Evolutionary conservation across 2,329 filamentous ascomycete genomes (phyloP).

Genomic region (Phyllachora maydis): DNA sequence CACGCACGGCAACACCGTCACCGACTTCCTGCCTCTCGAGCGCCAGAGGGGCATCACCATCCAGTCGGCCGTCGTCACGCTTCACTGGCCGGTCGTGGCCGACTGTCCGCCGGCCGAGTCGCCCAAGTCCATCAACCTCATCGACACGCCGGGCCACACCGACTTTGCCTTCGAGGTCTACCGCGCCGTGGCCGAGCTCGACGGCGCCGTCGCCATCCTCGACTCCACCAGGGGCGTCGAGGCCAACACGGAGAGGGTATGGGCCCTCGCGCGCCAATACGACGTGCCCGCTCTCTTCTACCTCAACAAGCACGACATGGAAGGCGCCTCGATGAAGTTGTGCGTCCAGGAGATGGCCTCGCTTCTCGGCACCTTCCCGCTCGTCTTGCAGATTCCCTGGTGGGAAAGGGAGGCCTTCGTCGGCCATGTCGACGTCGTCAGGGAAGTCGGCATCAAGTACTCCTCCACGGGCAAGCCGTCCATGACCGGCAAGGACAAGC

Average conservation of each 20-base stretch:
- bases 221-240: slow-evolving; percentile 41
- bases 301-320: slow-evolving; percentile 71
- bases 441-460: slow-evolving; percentile 58
- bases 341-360: slow-evolving; percentile 73
- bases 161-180: slow-evolving; percentile 96
- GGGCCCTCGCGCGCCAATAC: slow-evolving; percentile 75
- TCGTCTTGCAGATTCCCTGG: slow-evolving; percentile 90
- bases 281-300: slow-evolving; percentile 66
- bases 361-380: slow-evolving; percentile 63
- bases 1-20: slow-evolving; percentile 90
- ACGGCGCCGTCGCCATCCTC: slow-evolving; percentile 14
- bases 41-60: slow-evolving; percentile 89
- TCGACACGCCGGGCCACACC: slow-evolving; percentile 91
- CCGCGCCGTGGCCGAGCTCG: slow-evolving; percentile 41
- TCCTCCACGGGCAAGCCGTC: slow-evolving; percentile 16
- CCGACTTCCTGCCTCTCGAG: slow-evolving; percentile 88
- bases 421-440: slow-evolving; percentile 70
- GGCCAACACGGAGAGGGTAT: slow-evolving; percentile 92
- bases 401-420: slow-evolving; percentile 65
- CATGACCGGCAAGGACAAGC: slow-evolving; percentile 9
- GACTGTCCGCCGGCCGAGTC: slow-evolving; percentile 15
- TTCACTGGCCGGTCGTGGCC: slow-evolving; percentile 54
- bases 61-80: slow-evolving; percentile 89
- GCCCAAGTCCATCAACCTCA: slow-evolving; percentile 64
- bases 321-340: slow-evolving; percentile 62